Percentiles rank a stretch among this genome's conserved stretches.
Conservation (phyloP, 768 basidiomycete species). For the Pulveroboletus sp. region DNA sequence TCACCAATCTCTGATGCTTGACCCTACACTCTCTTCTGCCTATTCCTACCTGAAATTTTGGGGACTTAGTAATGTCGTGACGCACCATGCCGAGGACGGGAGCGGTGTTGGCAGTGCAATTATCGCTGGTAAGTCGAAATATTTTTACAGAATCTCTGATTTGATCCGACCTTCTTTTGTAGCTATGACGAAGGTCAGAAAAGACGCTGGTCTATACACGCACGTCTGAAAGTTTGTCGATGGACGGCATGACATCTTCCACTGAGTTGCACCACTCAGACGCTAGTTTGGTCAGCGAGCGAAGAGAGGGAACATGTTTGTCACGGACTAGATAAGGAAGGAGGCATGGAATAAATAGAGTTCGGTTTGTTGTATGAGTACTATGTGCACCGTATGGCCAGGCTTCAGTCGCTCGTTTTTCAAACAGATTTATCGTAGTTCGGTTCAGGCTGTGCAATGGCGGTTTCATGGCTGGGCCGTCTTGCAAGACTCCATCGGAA, state of each 20-base stretch:
- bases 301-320: neutral
- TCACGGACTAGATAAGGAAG: conserved; percentile 4
- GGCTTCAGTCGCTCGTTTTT: neutral
- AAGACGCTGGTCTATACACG: conserved; percentile 56
- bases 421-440: too few species aligned
- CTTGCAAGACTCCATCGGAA: too few species aligned
- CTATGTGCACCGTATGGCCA: neutral
- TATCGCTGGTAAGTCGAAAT: conserved; percentile 64
- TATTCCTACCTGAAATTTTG: conserved; percentile 58
- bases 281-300: neutral
- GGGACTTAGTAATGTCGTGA: conserved; percentile 39
- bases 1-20: neutral
- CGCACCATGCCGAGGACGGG: conserved; percentile 44
- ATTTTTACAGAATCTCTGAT: neutral
- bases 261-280: neutral
- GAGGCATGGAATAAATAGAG: neutral
- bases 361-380: conserved; percentile 15
- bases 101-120: conserved; percentile 96
- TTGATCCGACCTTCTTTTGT: conserved; percentile 2
- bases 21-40: conserved; percentile 17
- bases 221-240: conserved; percentile 37
- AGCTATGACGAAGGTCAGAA: conserved; percentile 90
- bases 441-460: too few species aligned
- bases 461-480: too few species aligned
- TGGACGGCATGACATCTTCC: neutral